Evolutionary conservation across 768 basidiomycete genomes (phyloP).

Genomic region (Rhodotorula babjevae): DNA sequence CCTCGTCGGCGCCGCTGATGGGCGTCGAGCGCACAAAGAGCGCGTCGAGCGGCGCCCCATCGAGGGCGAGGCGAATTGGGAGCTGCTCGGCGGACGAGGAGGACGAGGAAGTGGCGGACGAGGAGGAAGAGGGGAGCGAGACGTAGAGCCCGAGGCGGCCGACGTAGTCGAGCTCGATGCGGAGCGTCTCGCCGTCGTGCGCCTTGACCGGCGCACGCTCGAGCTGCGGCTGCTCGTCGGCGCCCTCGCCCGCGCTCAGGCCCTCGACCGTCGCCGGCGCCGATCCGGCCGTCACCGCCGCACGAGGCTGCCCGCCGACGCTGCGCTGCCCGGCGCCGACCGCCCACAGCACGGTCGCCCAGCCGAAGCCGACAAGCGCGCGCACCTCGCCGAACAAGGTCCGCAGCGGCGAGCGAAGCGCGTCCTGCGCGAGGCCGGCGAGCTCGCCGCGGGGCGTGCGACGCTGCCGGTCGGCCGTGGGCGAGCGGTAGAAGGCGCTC

Average conservation of each 20-base stretch:
- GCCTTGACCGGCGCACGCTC: too few relatives aligned
- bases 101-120: too few relatives aligned
- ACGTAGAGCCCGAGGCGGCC: conserved; percentile 6
- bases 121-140: background rate
- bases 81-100: too few relatives aligned
- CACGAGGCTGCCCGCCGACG: background rate
- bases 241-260: too few relatives aligned
- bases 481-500: background rate
- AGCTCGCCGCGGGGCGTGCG: conserved; percentile 5
- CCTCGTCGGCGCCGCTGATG: background rate
- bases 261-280: background rate
- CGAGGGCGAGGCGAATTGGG: conserved; percentile 4
- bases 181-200: background rate
- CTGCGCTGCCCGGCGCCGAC: background rate
- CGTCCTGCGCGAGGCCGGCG: background rate
- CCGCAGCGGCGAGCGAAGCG: conserved; percentile 6
- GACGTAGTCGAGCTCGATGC: conserved; percentile 23
- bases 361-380: conserved; percentile 11
- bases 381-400: conserved; percentile 12
- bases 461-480: background rate
- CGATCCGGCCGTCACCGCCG: background rate
- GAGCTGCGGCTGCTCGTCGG: background rate
- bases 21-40: background rate
- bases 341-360: conserved; percentile 14
- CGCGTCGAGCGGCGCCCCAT: background rate